Evolutionary conservation across 257 asterid genomes (phyloP), one percentile per base, ranked within the genome.

Genomic region (Nicotiana sylvestris): DNA sequence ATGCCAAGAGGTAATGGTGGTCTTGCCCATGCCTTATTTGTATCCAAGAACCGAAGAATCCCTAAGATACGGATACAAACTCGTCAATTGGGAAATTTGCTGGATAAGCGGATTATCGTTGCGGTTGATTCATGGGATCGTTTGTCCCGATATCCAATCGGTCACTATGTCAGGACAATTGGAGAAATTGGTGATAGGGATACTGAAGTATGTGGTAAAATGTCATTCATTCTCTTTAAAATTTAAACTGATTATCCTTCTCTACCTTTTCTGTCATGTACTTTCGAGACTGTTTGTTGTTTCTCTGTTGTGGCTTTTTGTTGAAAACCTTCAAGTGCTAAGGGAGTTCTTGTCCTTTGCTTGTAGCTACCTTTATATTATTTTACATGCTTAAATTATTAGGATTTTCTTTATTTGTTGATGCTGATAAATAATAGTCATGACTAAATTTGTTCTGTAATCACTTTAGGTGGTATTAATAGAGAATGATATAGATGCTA

Each of bases 121-220:
- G 88, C 98, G 32, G 98, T 93, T 87, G 99, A 96, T 91, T 91
- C 97, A 81, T 94, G 98, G 99, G 98, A 96, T 85, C 90, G 92
- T 51, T 85, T 87, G 81, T 96, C 98, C 83, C 94, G 98, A 87
- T 90, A 92, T 87, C 98, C 99, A 37, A 91, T 93, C 67, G 99
- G 99, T 79, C 99, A 94, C 87, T 96, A 96, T 88, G 94, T 96
- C 49, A 90, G 97, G 85, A 93, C 98, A 79, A 93, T 96, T 57
- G 99, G 99, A 53, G 89, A 89, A 84, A 94, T 96, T 87, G 99
- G 99, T 57, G 99, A 96, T 76, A 90, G 93, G 83, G 99, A 94
- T 80, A 93, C 98, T 85, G 99, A 96, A 88, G 99, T 96, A 89
- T 8, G 87, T 68, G 49, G 66, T 66, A 15, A 83, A 46, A 56